Conservation (phyloP, 176 grass and related monocot species). For the Bonia amplexicaulis region DNA sequence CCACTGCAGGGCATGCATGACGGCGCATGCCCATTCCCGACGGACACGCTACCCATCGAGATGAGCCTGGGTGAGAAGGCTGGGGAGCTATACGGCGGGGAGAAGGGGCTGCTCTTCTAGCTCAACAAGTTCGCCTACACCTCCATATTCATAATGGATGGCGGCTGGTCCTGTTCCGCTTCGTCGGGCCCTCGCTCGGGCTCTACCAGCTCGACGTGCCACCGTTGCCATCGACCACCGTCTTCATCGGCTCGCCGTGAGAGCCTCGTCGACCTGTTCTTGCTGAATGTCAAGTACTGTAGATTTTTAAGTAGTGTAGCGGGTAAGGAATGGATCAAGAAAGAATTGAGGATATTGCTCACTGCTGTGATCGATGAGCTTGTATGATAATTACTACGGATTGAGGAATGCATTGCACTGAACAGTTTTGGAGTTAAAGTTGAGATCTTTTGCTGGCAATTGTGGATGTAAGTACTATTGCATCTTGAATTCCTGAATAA, state of each 20-base stretch:
- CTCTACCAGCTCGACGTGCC: conserved; percentile 83
- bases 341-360: neutral
- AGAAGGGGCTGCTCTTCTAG: conserved; percentile 89
- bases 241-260: conserved; percentile 30
- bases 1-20: conserved; percentile 30
- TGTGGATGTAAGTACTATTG: neutral
- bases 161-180: conserved; percentile 87
- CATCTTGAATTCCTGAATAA: no score
- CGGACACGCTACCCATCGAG: conserved; percentile 47
- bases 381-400: neutral
- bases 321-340: neutral
- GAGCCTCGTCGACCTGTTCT: neutral
- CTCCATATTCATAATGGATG: conserved; percentile 75
- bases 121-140: conserved; percentile 96
- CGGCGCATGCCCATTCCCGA: conserved; percentile 54
- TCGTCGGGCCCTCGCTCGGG: conserved; percentile 69
- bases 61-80: conserved; percentile 83
- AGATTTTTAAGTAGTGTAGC: conserved; percentile 18
- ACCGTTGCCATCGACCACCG: conserved; percentile 49
- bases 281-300: neutral
- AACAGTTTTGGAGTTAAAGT: neutral
- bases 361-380: neutral
- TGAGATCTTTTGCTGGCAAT: neutral
- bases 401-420: neutral
- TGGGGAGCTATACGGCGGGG: conserved; percentile 73